A percentile compares a stretch with the other conserved stretches of the same genome.
Conservation (phyloP, 2,329 filamentous ascomycete species). For the Alternaria brassicicola region DNA sequence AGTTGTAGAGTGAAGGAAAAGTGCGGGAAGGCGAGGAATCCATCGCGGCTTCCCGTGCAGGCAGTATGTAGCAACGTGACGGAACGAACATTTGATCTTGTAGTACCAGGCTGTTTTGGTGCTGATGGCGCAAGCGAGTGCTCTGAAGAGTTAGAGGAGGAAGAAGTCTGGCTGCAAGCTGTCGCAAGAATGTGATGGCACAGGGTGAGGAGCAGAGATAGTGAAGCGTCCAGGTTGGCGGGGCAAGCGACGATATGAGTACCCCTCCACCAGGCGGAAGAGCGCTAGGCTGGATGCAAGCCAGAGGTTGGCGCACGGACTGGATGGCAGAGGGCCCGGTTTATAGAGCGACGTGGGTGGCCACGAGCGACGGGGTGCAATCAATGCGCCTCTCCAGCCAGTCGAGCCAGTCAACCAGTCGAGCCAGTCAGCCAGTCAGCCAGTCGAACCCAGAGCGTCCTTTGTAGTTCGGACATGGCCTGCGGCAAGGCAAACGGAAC, state of each 20-base stretch:
- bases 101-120: slow-evolving; percentile 34
- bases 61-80: slow-evolving; percentile 44
- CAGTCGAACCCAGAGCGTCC: slow-evolving; percentile 13
- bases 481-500: slow-evolving; percentile 15
- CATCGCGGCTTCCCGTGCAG: slow-evolving; percentile 39
- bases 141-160: slow-evolving; percentile 22
- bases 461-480: slow-evolving; percentile 17
- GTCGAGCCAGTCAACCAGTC: no score
- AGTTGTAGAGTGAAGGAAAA: slow-evolving; percentile 24
- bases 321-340: slow-evolving; percentile 12
- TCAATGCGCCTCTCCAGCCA: slow-evolving; percentile 17
- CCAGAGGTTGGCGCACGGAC: slow-evolving; percentile 24
- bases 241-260: slow-evolving; percentile 39
- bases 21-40: slow-evolving; percentile 31
- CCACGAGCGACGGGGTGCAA: slow-evolving; percentile 13
- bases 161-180: slow-evolving; percentile 21
- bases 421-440: no score
- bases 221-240: slow-evolving; percentile 36
- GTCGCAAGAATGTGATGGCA: slow-evolving; percentile 21
- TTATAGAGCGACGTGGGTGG: slow-evolving; percentile 15
- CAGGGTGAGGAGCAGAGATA: slow-evolving; percentile 27
- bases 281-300: slow-evolving; percentile 34
- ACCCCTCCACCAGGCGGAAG: slow-evolving; percentile 38
- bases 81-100: slow-evolving; percentile 50
- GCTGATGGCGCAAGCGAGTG: slow-evolving; percentile 33